Evolutionary conservation across 2,329 filamentous ascomycete species (phyloP).

Genomic region (Colletotrichum sp.): DNA sequence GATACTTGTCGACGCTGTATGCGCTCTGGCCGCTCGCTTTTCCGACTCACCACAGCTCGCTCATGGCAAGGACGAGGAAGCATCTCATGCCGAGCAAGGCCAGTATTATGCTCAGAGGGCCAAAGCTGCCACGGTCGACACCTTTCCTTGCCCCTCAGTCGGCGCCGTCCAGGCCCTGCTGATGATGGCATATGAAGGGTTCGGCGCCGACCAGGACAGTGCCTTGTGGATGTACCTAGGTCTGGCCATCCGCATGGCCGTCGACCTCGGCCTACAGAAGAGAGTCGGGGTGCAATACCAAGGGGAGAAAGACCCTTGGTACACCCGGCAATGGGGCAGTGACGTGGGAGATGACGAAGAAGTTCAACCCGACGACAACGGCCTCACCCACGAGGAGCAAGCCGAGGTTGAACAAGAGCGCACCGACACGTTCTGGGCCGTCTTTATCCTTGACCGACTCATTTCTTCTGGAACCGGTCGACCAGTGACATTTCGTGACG

Average conservation of each 20-base stretch:
- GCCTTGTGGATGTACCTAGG: constrained; percentile 94
- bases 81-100: constrained; percentile 71
- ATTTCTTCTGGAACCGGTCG: constrained; percentile 88
- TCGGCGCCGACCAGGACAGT: constrained; percentile 87
- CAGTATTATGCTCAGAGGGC: constrained; percentile 81
- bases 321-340: constrained; percentile 46
- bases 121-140: constrained; percentile 82
- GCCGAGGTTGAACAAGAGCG: constrained; percentile 78
- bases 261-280: constrained; percentile 83
- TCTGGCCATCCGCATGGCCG: constrained; percentile 82
- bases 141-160: constrained; percentile 82
- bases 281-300: constrained; percentile 73
- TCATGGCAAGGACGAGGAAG: constrained; percentile 52
- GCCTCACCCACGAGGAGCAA: constrained; percentile 55
- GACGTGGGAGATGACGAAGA: constrained; percentile 28
- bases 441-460: constrained; percentile 86
- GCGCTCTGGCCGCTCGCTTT: constrained; percentile 81
- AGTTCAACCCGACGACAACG: constrained; percentile 46
- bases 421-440: constrained; percentile 88
- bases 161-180: constrained; percentile 85
- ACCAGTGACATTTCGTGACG: constrained; percentile 82
- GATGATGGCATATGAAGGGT: constrained; percentile 86
- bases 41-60: constrained; percentile 64
- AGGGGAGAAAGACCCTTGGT: constrained; percentile 57
- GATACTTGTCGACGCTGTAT: constrained; percentile 86